Evolutionary conservation across 305 asterid species (phyloP), one percentile per base, ranked within the genome.

Genomic region (Fraxinus velutina): DNA sequence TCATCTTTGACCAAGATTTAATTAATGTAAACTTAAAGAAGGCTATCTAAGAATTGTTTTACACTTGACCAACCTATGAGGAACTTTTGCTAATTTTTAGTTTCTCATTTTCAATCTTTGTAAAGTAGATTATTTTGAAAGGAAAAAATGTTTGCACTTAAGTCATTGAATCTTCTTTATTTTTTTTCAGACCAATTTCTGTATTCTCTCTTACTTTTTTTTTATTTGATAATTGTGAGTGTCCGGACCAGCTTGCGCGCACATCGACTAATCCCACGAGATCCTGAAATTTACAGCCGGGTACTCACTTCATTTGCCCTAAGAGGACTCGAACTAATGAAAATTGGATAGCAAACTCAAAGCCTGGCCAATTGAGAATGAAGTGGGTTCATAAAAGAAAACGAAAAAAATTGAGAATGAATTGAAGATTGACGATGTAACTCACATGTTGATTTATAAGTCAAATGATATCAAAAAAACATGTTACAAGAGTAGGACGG

Each of bases 1-100:
- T 30, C 66, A 76, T 74, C 27, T 76, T 76, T 76, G 73, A 76
- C 76, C 73, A 44, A 81, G 5, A 15, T 34, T 10, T 7, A 76
- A 27, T 15, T 47, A 47, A 24, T 76, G 66, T 55, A 55, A 55
- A 55, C 66, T n/a, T 15, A 55, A 55, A 17, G 64, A 6, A 17
- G n/a, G 64, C 60, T 50, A 50, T 50, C 19, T 4, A 52, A 17
- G 22, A 52, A 17, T 55, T 55, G 66, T 22, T 55, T 55, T 55
- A 55, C 66, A 55, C 60, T 13, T 55, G 66, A n/a, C 66, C 66
- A 55, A 0, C 17, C 57, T 13, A 13, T 3, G 17, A 47, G 57
- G 57, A 47, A 52, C 22, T 52, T 52, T 47, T 13, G 57, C 19
- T 47, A 13, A 13, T 47, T 47, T 1, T 13, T 47, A 3, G 57